Base-by-base conservation (phyloP, 2,329 filamentous ascomycete genomes). In the Phyllosticta citribraziliensis region DNA sequence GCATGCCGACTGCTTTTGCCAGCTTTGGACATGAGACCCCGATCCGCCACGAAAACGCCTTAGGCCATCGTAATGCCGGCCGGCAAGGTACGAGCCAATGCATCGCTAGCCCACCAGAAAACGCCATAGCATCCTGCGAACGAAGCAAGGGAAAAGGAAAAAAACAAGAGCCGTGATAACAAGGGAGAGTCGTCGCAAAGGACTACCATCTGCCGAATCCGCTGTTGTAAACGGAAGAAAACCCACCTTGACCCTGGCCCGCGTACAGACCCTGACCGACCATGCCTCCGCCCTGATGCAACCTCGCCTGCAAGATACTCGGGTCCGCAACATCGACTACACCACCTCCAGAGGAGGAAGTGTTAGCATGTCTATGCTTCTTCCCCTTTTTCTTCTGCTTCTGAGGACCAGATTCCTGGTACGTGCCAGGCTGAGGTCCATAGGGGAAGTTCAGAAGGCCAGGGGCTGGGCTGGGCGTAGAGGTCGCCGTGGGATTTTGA, bases 341-440 rank as follows among this genome's bases (percentile, higher is more conserved):
- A 83, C 90, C 92, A 89, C 91, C 90, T 83, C 89, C 89, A 86
- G 91, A 96, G 87, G 93, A 97, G 89, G 92, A 96, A 93, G 93
- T 97, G 91, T 97, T 96, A 94, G 91, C 93, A 88, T 97, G 92
- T 87, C 92, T 95, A 84, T 97, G 93, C 91, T 97, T 97, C 87
- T 96, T 97, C 83, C 91, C 91, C 91, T 96, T 96, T 86, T 96
- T 97, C 88, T 96, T 96, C 85, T 95, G 91, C 87, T 96, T 95
- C 81, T 89, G 88, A 75, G 79, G 77, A 80, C 88, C 88, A 80
- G 88, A 87, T 76, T 96, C 91, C 86, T 92, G 89, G 81, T 90
- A 91, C 79, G 85, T 84, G 82, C 88, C 89, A 82, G 88, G 81
- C 80, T 89, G 88, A 75, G 86, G 82, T 80, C 88, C 89, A 82